Evolutionary conservation across 768 basidiomycete genomes (phyloP), one percentile per base, ranked within the genome.

Genomic region (Lactifluus pinguis): DNA sequence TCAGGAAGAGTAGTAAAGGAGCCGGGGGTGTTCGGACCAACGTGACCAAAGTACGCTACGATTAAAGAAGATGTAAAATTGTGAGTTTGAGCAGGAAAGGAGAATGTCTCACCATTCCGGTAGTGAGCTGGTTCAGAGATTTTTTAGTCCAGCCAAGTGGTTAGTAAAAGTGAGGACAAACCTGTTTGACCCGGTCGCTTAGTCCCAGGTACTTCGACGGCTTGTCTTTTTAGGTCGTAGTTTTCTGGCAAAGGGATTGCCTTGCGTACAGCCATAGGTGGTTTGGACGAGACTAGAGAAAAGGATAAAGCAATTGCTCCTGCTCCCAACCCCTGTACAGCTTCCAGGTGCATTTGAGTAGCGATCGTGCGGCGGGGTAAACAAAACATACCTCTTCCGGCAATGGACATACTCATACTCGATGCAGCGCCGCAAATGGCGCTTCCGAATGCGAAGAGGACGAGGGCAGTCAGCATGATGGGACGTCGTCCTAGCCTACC

Each of bases 181-280:
- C 89, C 86, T 64, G 88, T 86, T 73, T 90, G 86, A 39, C 89
- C 89, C 14, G 87, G 83, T 50, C 81, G 81, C 72, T 86, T 86
- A 1, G 91, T 92, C 21, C 87, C 89, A 21, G 90, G 85, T 19
- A 92, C 83, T 53, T 79, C 72, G 17, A 85, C 72, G n/a, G 81
- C 75, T 73, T 93, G 91, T 60, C 73, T 78, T 38, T 78, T 76
- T 68, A 79, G 87, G 51, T 89, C 73, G 48, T 75, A 47, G 36
- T 74, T 68, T 6, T 64, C 69, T 11, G 80, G 78, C 15, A 72
- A 55, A 34, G 71, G 67, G 44, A 71, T 14, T 25, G 7, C 56
- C 9, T 19, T 42, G 52, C 17, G 45, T 14, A 34, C 15, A n/a
- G 59, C 38, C 62, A 63, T 63, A 2, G n/a, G n/a, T n/a, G n/a